These are phyloP conservation scores for Zelonia costaricensis DNA, from an alignment of 208 protist species.

Conservation along the genomic window DNA sequence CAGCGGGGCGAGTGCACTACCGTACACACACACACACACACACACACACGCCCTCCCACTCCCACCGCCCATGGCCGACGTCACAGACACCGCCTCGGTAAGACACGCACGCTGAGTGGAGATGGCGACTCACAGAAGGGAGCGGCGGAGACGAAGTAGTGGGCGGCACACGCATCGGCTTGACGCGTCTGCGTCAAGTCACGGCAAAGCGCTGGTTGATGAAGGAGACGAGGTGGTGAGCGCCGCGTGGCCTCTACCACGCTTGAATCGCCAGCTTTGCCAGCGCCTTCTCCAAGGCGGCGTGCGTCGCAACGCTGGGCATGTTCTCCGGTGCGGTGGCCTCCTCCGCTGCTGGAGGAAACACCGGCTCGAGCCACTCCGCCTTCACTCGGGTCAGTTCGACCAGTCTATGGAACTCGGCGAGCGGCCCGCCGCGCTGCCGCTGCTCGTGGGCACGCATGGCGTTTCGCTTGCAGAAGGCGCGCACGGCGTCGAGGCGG, in stretches of 20 bases:
- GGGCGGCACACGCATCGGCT: background rate
- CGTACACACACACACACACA: background rate
- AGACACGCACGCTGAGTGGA: background rate
- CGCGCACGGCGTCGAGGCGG: constrained; percentile 55
- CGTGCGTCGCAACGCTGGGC: constrained; percentile 73
- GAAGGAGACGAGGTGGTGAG: too few species aligned
- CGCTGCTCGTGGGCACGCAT: constrained; percentile 37
- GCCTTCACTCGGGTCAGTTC: constrained; percentile 41
- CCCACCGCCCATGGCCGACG: background rate
- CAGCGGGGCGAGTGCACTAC: background rate
- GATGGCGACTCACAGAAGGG: too few species aligned
- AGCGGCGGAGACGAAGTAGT: background rate
- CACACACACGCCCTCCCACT: background rate
- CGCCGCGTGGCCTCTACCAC: constrained; percentile 4
- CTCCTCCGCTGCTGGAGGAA: constrained; percentile 27
- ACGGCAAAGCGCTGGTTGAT: too few species aligned
- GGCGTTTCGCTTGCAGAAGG: constrained; percentile 78
- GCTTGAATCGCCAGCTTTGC: constrained; percentile 25
- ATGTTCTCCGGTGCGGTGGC: constrained; percentile 37
- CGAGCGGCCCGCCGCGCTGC: constrained; percentile 4
- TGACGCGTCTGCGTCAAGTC: background rate
- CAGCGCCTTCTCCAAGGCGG: constrained; percentile 59
- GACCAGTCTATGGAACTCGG: constrained; percentile 47
- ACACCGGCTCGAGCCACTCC: constrained; percentile 43
- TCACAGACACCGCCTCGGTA: background rate